Evolutionary conservation across 1,284 basidiomycete species (phyloP), one percentile per base, ranked within the genome.

Genomic region (Trichosporon asahii): DNA sequence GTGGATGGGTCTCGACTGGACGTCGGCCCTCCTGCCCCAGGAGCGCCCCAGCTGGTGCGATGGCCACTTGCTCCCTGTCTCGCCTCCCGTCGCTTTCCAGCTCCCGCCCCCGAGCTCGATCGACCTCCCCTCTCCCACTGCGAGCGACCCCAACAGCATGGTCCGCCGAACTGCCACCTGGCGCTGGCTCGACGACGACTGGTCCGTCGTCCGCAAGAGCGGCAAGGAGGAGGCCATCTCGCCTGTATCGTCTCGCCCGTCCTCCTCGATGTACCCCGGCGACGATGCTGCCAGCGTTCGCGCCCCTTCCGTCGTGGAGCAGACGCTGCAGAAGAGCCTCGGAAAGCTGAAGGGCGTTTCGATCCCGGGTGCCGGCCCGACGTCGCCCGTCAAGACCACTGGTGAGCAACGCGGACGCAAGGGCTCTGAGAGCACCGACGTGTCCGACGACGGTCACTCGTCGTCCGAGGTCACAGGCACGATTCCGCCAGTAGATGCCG

Each of bases 111-210:
- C 80, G 12, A 83, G 87, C 40, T 83, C 86, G 35, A 85, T 89
- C 64, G 87, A 80, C 55, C 70, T 83, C 0, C 82, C 82, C 1
- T 72, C 76, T 14, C 79, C 80, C 9, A 82, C 80, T 2, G 73
- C 75, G 46, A 57, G 70, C 0, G 81, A 83, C 64, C 80, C 80
- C 1, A 68, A 72, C 15, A 78, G 74, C 8, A 77, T 77, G 66
- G 84, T 91, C 66, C 90, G 89, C 79, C 88, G 91, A 60, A 89
- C 88, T 14, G 92, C 92, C 31, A 87, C 84, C 8, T 95, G 94
- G 94, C 85, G 85, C 31, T 95, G 93, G 93, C 89, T 92, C 68
- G 93, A 95, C 79, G 87, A 88, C 33, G 93, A 95, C 80, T 95
- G 93, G 93, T 86, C 87, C 5, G 90, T 95, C 11, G 70, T 71